Evolutionary conservation across 208 protist genomes (phyloP), one percentile per base, ranked within the genome.

Genomic region (Leishmania tarentolae): DNA sequence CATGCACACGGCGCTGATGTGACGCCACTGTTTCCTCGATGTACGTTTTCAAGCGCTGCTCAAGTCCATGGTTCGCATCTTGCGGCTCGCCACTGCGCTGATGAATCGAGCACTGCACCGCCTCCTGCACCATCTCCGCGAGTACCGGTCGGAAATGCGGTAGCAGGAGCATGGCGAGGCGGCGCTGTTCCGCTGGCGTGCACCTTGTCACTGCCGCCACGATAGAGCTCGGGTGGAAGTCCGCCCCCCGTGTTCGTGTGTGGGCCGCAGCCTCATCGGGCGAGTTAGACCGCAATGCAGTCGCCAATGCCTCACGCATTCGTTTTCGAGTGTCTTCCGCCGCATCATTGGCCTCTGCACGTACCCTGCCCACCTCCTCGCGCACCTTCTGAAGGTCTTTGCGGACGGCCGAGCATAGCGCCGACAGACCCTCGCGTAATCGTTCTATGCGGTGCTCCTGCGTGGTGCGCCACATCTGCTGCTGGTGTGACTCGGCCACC

Each of bases 371-470:
- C 35, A 87, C 72, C 31, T 80, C 84, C 4, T 82, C 82, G 1
- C 78, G 76, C 72, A 90, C 71, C 77, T 73, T 84, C 21, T 88
- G 87, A 31, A 97, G 78, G 73, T 97, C 92, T 53, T 91, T 86
- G 50, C 85, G 84, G 52, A 97, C 92, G 24, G 90, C 92, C 4
- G 75, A 69, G 75, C 93, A 95, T 19, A 97, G 85, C 4, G 94
- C 87, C 11, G 90, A 83, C 40, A 97, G 87, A 65, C 92, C 89
- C 44, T 84, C 63, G 4, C 91, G 87, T 78, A 97, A 86, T 13
- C 76, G 80, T 50, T 87, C 84, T 13, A 82, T 47, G n/a, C 76
- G 84, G 61, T 59, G 80, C 37, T 76, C 66, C 63, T 79, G 78
- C 40, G n/a, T 68, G 24, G 35, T 72, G 28, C 28, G 66, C 84